Percentiles rank a stretch among this genome's conserved stretches.
Conservation (phyloP, 495 filamentous ascomycete species). For the Aspergillus conjunctus region DNA sequence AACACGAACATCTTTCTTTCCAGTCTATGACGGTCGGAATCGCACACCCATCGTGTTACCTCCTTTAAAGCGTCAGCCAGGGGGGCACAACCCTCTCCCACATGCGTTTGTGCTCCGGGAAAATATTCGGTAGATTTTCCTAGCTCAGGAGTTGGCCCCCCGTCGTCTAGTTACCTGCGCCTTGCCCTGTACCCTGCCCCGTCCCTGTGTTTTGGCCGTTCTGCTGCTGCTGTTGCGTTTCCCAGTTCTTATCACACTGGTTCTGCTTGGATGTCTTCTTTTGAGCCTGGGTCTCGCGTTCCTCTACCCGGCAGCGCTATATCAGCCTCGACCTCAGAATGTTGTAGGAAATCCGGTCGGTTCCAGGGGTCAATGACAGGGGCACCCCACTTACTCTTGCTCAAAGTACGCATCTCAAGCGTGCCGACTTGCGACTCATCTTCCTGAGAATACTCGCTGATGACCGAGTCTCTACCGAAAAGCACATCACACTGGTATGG, state of each 20-base stretch:
- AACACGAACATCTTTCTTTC: neutral
- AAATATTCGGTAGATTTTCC: too few species aligned
- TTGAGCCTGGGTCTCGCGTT: neutral
- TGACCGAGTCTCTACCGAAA: neutral
- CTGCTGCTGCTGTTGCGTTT: neutral
- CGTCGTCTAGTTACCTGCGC: neutral
- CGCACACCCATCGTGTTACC: neutral
- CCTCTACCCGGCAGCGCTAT: neutral
- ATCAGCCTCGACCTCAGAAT: neutral
- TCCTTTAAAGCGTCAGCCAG: neutral
- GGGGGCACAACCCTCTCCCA: too few species aligned
- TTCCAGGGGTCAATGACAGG: neutral
- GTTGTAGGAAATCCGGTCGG: neutral
- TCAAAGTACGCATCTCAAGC: neutral
- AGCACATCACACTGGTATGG: neutral
- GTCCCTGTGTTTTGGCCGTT: too few species aligned
- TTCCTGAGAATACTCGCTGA: neutral
- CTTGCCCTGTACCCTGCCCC: too few species aligned
- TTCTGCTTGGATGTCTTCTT: neutral
- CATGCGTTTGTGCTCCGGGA: too few species aligned
- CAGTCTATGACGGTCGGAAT: neutral
- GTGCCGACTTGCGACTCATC: neutral
- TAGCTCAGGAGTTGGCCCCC: too few species aligned
- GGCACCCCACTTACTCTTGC: neutral
- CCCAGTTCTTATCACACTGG: neutral